Evolutionary conservation across 495 filamentous ascomycete genomes (phyloP), one percentile per base, ranked within the genome.

Genomic region (Talaromyces adpressus): DNA sequence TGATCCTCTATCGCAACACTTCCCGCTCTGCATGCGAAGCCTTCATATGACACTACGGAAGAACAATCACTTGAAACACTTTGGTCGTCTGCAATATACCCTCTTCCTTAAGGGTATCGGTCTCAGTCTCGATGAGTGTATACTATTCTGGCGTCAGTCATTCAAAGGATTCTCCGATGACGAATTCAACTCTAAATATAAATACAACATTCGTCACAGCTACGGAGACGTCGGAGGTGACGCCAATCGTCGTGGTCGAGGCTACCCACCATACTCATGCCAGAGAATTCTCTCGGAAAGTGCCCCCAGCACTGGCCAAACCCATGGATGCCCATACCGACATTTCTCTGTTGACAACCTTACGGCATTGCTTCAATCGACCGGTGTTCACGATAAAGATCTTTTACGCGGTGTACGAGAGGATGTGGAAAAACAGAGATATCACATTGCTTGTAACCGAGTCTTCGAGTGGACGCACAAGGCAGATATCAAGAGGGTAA

Each of bases 21-120:
- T 97, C 82, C 95, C 95, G 0, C 81, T 93, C 22, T 99, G 95
- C 75, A 98, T 98, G 95, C 84, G 85, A 29, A 89, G 92, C 69
- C 80, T 98, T 49, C 95, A 99, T 72, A 85, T 83, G 57, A 88
- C 85, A 11, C 79, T 99, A 20, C 88, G 91, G 62, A 88, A 90
- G 65, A 91, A 93, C 71, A 85, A 87, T 32, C 90, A 98, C 63
- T 79, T 99, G 59, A 97, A 96, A 70, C 93, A 99, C 73, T 96
- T 81, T 67, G 95, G 92, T 16, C 91, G 95, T 64, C 82, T 97
- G 22, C 95, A 99, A 76, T 99, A 98, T 79, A 90, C 89, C 0
- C 84, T 99, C 20, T 99, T 99, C 83, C 83, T 99, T 63, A 99
- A 99, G 79, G 95, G 95, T 34, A 91, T 99, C 65, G 95, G 95